These are phyloP conservation scores for Penicillium concentricum DNA, from an alignment of 2,329 filamentous ascomycete species.

Conservation along the genomic window DNA sequence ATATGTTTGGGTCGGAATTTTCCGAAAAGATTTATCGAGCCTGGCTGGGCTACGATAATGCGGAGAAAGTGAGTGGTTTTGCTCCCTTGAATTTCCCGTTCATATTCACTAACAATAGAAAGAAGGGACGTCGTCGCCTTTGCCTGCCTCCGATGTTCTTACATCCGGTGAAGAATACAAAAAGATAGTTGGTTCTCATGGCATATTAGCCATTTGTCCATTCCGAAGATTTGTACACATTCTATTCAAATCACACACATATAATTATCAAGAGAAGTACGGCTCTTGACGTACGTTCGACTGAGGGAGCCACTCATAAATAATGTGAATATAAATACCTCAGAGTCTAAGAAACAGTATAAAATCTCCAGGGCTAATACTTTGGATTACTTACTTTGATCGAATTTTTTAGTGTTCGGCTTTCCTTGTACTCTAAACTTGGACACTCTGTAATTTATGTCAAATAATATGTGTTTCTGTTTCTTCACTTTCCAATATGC, in stretches of 20 bases:
- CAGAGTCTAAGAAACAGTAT: too few species aligned
- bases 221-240: background rate
- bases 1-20: slow-evolving; percentile 9
- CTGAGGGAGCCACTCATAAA: too few species aligned
- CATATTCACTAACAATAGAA: background rate
- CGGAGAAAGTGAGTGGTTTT: background rate
- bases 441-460: too few species aligned
- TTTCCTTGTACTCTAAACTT: too few species aligned
- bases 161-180: slow-evolving; percentile 8
- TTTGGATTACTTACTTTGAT: too few species aligned
- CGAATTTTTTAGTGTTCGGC: too few species aligned
- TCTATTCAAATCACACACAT: background rate
- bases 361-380: too few species aligned
- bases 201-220: background rate
- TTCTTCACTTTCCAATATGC: too few species aligned
- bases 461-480: too few species aligned
- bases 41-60: slow-evolving; percentile 11
- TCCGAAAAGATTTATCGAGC: slow-evolving; percentile 6
- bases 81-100: background rate
- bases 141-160: slow-evolving; percentile 10
- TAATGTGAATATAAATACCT: background rate
- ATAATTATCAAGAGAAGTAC: background rate
- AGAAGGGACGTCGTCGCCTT: background rate
- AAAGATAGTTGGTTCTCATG: background rate
- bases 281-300: too few species aligned